Conservation (phyloP, 2,329 filamentous ascomycete genomes). For the Aspergillus pseudoterreus region DNA sequence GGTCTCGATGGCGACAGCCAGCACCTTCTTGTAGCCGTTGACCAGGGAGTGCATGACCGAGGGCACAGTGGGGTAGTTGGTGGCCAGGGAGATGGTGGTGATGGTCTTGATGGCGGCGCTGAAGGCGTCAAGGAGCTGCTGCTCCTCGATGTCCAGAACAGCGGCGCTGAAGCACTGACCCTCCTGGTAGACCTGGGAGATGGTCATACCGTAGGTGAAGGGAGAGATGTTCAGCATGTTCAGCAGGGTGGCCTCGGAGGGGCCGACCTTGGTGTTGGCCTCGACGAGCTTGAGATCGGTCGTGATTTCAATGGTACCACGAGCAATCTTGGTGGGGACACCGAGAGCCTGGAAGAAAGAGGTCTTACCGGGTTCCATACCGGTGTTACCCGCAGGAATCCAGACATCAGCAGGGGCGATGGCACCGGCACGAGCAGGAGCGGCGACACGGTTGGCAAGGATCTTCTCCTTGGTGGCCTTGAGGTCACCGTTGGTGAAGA, state of each 20-base stretch:
- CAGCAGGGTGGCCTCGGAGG: slow-evolving; percentile 96
- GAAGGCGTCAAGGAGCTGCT: slow-evolving; percentile 85
- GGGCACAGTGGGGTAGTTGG: slow-evolving; percentile 93
- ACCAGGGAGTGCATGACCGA: slow-evolving; percentile 94
- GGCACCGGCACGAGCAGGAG: slow-evolving; percentile 96
- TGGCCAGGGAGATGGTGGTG: slow-evolving; percentile 82
- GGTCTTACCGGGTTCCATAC: slow-evolving; percentile 99
- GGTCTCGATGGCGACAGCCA: slow-evolving; percentile 79
- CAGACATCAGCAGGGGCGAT: slow-evolving; percentile 90
- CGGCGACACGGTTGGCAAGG: slow-evolving; percentile 93
- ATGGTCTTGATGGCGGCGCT: slow-evolving; percentile 78
- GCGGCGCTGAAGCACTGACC: slow-evolving; percentile 84
- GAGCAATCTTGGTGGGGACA: slow-evolving; percentile 99
- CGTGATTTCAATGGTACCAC: slow-evolving; percentile 99
- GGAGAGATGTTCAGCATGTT: slow-evolving; percentile 99
- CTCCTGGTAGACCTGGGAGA: slow-evolving; percentile 94
- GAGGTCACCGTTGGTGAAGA: slow-evolving; percentile 97
- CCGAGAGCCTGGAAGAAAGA: slow-evolving; percentile 99
- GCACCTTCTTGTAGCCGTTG: slow-evolving; percentile 97
- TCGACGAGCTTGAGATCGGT: slow-evolving; percentile 97
- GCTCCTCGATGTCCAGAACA: slow-evolving; percentile 91
- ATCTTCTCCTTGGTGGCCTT: slow-evolving; percentile 93
- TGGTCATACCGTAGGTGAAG: slow-evolving; percentile 98
- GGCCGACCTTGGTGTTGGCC: slow-evolving; percentile 88
- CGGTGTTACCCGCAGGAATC: slow-evolving; percentile 97